A percentile compares a stretch with the other conserved stretches of the same genome.
Conservation (phyloP, 805 yeast genomes). For the Candida loeiensis region DNA sequence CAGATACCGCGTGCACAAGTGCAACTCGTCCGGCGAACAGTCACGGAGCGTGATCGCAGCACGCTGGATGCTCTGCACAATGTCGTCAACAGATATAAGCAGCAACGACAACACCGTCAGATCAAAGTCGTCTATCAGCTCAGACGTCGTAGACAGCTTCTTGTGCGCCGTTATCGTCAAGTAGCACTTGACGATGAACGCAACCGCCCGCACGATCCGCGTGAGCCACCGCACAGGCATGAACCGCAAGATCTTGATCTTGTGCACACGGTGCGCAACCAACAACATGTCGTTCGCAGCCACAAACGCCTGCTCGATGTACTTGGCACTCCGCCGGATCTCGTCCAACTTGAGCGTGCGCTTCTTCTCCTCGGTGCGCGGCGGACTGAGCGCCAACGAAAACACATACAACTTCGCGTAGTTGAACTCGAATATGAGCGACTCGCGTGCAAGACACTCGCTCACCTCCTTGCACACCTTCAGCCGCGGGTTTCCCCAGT, state of each 20-base stretch:
- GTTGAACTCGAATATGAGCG: conserved; percentile 75
- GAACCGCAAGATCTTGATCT: conserved; percentile 56
- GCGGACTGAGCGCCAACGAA: conserved; percentile 67
- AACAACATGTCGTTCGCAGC: conserved; percentile 79
- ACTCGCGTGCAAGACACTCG: conserved; percentile 56
- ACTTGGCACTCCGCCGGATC: conserved; percentile 66
- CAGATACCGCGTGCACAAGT: conserved; percentile 75
- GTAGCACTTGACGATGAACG: conserved; percentile 85
- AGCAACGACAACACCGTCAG: conserved; percentile 55
- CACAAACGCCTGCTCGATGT: conserved; percentile 74
- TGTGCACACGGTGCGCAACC: conserved; percentile 67
- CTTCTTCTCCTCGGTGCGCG: conserved; percentile 15
- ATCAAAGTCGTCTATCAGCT: conserved; percentile 31
- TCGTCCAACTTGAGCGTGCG: conserved; percentile 56
- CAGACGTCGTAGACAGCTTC: conserved; percentile 13
- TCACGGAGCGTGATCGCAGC: conserved; percentile 74
- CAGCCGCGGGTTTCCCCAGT: conserved; percentile 27
- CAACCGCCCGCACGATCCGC: conserved; percentile 80
- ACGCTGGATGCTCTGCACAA: conserved; percentile 59
- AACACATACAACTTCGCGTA: conserved; percentile 81
- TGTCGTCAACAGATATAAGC: conserved; percentile 68
- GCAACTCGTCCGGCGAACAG: conserved; percentile 87
- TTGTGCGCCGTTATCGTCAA: conserved; percentile 55
- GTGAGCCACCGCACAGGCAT: conserved; percentile 95
- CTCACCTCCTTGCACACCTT: conserved; percentile 38